phyloP scores from a whole-genome alignment of 2,329 filamentous ascomycete genomes.

The Apiospora aurea region DNA sequence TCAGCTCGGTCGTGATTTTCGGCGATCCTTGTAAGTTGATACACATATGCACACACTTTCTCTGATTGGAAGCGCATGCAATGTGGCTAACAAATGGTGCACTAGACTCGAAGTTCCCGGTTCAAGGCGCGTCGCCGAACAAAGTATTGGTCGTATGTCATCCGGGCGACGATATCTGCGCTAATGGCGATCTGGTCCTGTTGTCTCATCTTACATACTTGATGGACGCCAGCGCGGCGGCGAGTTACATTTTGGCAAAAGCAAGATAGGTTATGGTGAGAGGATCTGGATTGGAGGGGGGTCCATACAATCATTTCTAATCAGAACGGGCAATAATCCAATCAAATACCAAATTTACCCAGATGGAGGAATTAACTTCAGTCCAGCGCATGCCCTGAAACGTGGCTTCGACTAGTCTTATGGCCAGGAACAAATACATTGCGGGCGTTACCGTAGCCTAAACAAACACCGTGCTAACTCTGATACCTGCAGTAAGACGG shows the following conservation, averaged over 20 bases:
- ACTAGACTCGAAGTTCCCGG: background rate
- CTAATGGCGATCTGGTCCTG: background rate
- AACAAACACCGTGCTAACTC: background rate
- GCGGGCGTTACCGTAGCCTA: background rate
- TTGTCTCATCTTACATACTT: background rate
- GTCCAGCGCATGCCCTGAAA: background rate
- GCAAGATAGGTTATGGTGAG: background rate
- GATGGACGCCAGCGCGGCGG: background rate
- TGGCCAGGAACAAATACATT: background rate
- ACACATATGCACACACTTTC: background rate
- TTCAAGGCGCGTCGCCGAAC: conserved; percentile 1
- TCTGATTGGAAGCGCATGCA: background rate
- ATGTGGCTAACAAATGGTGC: background rate
- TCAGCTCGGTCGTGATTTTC: conserved; percentile 15
- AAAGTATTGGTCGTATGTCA: conserved; percentile 4
- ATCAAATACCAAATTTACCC: background rate
- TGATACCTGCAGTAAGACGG: background rate
- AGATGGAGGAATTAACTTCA: background rate
- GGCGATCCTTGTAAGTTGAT: conserved; percentile 13
- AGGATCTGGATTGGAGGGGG: background rate
- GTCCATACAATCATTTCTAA: background rate
- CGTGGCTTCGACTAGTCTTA: background rate
- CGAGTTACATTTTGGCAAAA: background rate
- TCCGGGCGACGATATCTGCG: conserved; percentile 17
- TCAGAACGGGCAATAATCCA: too few species aligned